Evolutionary conservation across 805 yeast genomes (phyloP).

Genomic region (Saccharomycopsis sp.): DNA sequence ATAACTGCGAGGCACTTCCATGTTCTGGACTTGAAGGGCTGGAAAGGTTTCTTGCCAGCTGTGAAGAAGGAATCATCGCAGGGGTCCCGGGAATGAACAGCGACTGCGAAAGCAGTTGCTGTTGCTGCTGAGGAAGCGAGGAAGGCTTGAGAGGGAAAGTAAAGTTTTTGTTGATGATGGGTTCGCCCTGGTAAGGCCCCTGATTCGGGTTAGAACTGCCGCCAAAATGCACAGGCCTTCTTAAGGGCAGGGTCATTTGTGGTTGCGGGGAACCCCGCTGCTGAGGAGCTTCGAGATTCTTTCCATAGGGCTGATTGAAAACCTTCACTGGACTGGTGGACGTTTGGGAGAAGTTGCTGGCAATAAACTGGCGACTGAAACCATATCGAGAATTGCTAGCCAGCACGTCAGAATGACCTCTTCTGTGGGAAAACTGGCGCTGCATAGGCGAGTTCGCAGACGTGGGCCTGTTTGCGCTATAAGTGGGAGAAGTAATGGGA

Average conservation of each 20-base stretch:
- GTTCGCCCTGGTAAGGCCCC: not conserved
- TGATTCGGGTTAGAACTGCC: not conserved
- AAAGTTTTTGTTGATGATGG: not conserved
- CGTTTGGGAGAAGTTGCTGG: not conserved
- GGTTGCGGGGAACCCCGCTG: not conserved
- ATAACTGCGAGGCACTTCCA: not conserved
- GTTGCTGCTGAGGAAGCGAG: not conserved
- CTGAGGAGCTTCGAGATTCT: not conserved
- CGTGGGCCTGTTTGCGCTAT: not conserved
- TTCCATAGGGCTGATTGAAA: not conserved
- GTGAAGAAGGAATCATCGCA: not conserved
- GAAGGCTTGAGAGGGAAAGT: not conserved
- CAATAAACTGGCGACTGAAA: not conserved
- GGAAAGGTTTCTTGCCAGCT: not conserved
- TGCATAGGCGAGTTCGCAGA: not conserved
- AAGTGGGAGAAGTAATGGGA: not conserved
- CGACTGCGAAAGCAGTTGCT: not conserved
- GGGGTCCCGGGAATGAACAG: not conserved
- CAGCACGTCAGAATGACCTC: not conserved
- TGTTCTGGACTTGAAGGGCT: conserved; percentile 1
- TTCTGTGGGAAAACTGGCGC: not conserved
- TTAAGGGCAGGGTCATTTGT: not conserved
- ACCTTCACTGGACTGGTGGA: not conserved
- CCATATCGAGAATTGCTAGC: not conserved
- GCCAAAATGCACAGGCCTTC: not conserved